A percentile compares a stretch with the other conserved stretches of the same genome.
Evolutionary conservation across 148 eudicot species (phyloP).

Genomic region (Heliamphora exappendiculata): DNA sequence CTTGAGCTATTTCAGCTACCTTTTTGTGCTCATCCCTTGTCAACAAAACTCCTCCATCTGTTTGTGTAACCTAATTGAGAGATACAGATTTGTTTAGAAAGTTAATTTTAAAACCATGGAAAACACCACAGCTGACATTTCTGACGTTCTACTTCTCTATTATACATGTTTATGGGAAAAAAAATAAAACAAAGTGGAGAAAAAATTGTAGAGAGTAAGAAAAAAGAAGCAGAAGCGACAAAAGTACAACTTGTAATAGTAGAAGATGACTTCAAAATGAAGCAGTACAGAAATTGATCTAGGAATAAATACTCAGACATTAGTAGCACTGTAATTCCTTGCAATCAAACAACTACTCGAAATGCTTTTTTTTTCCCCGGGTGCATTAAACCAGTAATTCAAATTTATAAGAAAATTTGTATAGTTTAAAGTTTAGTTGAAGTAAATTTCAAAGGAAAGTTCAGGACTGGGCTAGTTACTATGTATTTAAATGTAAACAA

Average conservation of each 20-base stretch:
- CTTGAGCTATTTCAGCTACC: conserved; percentile 72
- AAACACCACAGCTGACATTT: not conserved
- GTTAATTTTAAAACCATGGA: not conserved
- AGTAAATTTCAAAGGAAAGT: not conserved
- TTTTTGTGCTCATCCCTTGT: conserved; percentile 53
- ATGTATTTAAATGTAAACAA: too few species aligned
- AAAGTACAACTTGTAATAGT: not conserved
- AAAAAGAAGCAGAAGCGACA: not conserved
- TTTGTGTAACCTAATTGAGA: conserved; percentile 46
- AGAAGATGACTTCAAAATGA: not conserved
- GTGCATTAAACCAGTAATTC: not conserved
- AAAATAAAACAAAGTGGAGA: not conserved
- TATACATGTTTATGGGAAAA: not conserved
- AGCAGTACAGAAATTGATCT: not conserved
- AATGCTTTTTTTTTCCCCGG: not conserved
- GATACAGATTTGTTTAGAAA: conserved; percentile 5
- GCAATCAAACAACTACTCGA: not conserved
- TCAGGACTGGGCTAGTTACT: too few species aligned
- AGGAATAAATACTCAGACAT: not conserved
- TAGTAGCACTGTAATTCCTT: not conserved
- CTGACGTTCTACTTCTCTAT: not conserved
- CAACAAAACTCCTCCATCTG: conserved; percentile 79
- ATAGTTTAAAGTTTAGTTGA: not conserved
- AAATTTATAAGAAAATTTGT: not conserved
- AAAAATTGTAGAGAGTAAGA: not conserved